phyloP scores from a whole-genome alignment of 352 stramenopile genomes.

The Phytophthora idaei region DNA sequence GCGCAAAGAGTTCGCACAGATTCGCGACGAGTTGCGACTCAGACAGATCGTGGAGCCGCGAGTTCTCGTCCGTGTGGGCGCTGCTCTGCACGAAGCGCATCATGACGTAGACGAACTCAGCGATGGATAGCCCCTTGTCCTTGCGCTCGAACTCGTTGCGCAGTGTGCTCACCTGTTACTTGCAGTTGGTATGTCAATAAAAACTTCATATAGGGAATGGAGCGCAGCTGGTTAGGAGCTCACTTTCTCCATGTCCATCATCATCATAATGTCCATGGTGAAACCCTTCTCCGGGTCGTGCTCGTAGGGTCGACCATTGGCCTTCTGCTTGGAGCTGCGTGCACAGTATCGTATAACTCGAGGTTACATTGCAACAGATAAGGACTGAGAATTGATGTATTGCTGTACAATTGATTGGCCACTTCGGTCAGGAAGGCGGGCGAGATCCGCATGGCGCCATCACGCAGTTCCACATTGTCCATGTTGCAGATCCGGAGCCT shows the following conservation, averaged over 20 bases:
- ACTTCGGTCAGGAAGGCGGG: conserved; percentile 47
- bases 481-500: neutral
- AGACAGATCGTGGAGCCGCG: conserved; percentile 62
- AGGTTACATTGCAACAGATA: neutral
- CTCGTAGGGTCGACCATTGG: conserved; percentile 55
- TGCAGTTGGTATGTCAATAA: conserved; percentile 11
- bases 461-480: conserved; percentile 12
- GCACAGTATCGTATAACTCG: neutral
- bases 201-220: neutral
- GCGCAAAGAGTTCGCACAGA: conserved; percentile 88
- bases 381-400: neutral
- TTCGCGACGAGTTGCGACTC: conserved; percentile 86
- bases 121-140: conserved; percentile 75
- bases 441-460: conserved; percentile 28
- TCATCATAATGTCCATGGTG: conserved; percentile 94
- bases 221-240: neutral
- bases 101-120: conserved; percentile 91
- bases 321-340: conserved; percentile 22
- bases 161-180: conserved; percentile 68
- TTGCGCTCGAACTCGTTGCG: conserved; percentile 87
- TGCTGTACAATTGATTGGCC: conserved; percentile 29
- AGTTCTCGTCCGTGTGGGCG: conserved; percentile 60
- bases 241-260: conserved; percentile 90
- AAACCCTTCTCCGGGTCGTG: conserved; percentile 84
- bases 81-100: conserved; percentile 74